Evolutionary conservation across 495 filamentous ascomycete species (phyloP), one percentile per base, ranked within the genome.

Genomic region (Darksidea phi): DNA sequence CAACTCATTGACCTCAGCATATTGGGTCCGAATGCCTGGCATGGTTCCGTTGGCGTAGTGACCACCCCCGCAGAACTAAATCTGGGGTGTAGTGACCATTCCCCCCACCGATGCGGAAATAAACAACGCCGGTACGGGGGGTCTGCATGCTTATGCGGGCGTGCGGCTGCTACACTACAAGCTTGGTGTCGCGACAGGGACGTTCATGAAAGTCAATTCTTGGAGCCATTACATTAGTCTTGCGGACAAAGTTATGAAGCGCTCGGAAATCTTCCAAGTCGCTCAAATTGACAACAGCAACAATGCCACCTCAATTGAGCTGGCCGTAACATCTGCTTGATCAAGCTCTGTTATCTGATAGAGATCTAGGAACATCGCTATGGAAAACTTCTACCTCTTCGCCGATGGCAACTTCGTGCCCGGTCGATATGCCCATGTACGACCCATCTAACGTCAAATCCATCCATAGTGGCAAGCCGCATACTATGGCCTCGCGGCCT

Each of bases 401-500:
- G 64, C 59, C 18, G 64, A 67, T 17, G 61, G 58, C 32, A 67
- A 70, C 47, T 67, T 70, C 51, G 57, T 70, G 1, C 64, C 67
- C 15, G 64, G 62, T 46, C 63, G 45, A 23, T 70, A 70, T 54
- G 46, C 47, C 5, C 59, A 70, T 50, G 64, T 67, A 48, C 34
- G 59, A 38, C 23, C n/a, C 48, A 48, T 2, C 20, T 18, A 50
- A 49, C 38, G n/a, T 20, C 13, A 12, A n/a, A 8, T 25, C 25
- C n/a, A 8, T 25, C 25, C n/a, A 60, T n/a, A 70, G 68, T 70
- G 68, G 68, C 65, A 68, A 68, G 43, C 51, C 7, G 65, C 66
- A 23, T 70, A 68, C 61, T 56, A 68, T 32, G 65, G 52, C 18
- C 65, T 70, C 24, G 65, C 60, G 34, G 24, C 12, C 15, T 63